Evolutionary conservation across 345 rosid genomes (phyloP), one percentile per base, ranked within the genome.

Genomic region (Eucalyptus camaldulensis): DNA sequence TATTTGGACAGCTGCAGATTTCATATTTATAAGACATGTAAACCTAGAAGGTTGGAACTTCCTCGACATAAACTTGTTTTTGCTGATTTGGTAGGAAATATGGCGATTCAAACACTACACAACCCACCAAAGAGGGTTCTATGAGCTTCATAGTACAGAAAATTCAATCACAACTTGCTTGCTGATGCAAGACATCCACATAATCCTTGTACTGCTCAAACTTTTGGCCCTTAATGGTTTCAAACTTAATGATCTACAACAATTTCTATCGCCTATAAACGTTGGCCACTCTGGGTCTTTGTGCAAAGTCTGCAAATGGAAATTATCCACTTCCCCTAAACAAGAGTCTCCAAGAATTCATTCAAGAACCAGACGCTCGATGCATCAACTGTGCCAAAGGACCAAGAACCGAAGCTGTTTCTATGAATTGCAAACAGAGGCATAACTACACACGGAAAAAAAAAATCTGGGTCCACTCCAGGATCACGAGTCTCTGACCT

Each of bases 81-180:
- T 76, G 83, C 27, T 37, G 47, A 37, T 37, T 37, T 7, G 27
- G 13, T 37, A 37, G 47, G 47, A 37, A 40, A 76, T 19, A 1
- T 76, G 45, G 83, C 5, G 13, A 76, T 76, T 76, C 45, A 76
- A 37, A 37, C 27, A 6, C 47, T 10, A 21, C 45, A 76, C 5
- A 0, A 37, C 1, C 83, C 45, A 21, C 83, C 83, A 76, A 33
- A 33, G 7, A 0, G 43, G 24, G 9, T 37, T 76, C 27, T 37
- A 10, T 24, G 81, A 72, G 47, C 47, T 37, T 76, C 27, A 76
- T 21, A 1, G 83, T 37, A 0, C 45, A 37, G 83, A 76, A 76
- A 76, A 37, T 76, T 37, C 83, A 37, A 76, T 76, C 83, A 76
- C 0, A 76, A 72, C 45, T 72, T 72, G 45, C 45, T 72, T 72